Conservation (phyloP, 225 moss, liverwort and hornwort species). For the Sphagnum tenellum region DNA sequence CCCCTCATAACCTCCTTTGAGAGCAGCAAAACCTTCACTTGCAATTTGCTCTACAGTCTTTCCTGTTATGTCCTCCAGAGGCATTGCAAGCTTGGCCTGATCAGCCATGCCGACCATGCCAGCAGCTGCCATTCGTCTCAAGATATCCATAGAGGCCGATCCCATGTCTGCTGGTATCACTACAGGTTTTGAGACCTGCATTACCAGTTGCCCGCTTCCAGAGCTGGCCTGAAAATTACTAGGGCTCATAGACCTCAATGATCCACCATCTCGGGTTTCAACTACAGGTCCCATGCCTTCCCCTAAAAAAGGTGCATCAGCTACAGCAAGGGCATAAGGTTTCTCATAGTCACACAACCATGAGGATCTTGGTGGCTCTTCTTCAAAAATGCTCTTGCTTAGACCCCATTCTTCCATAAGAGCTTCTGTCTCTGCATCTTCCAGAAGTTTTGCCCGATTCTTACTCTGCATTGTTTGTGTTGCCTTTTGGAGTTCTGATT, state of each 20-base stretch:
- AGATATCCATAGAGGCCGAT: conserved; percentile 70
- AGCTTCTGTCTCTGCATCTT: conserved; percentile 96
- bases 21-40: conserved; percentile 74
- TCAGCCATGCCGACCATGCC: conserved; percentile 90
- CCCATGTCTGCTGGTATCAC: conserved; percentile 85
- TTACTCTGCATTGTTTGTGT: conserved; percentile 99
- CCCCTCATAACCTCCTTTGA: conserved; percentile 39
- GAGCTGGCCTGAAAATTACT: conserved; percentile 40
- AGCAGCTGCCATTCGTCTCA: conserved; percentile 73
- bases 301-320: conserved; percentile 64
- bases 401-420: conserved; percentile 99
- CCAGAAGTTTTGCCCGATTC: conserved; percentile 82
- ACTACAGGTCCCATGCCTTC: conserved; percentile 73
- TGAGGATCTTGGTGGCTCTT: conserved; percentile 50
- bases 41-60: conserved; percentile 93
- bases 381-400: conserved; percentile 84
- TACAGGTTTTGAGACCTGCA: conserved; percentile 98
- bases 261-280: conserved; percentile 80
- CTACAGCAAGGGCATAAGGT: conserved; percentile 35
- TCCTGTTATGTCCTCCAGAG: conserved; percentile 93
- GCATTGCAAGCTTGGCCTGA: conserved; percentile 92
- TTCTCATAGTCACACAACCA: conserved; percentile 37
- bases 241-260: conserved; percentile 82
- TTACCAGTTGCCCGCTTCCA: conserved; percentile 57
- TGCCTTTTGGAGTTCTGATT: conserved; percentile 93